phyloP scores from a whole-genome alignment of 2,329 filamentous ascomycete genomes.

The Penicillium sp. region DNA sequence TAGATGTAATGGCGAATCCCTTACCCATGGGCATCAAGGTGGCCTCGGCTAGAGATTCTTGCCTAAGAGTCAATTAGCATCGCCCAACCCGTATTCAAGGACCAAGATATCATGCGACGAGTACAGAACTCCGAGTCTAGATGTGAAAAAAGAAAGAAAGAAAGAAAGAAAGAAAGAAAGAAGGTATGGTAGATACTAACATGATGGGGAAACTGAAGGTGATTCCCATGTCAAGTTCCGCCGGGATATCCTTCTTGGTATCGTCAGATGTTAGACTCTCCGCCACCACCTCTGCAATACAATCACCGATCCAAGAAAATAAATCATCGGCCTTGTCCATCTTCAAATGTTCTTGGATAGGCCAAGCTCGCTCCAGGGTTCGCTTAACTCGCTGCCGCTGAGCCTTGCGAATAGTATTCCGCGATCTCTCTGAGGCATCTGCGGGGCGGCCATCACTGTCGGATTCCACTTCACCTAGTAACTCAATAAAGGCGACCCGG shows the following conservation, averaged over 20 bases:
- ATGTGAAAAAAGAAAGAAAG: neutral
- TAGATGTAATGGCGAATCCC: slow-evolving; percentile 60
- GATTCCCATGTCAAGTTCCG: slow-evolving; percentile 54
- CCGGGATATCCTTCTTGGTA: slow-evolving; percentile 43
- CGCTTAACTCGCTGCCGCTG: slow-evolving; percentile 51
- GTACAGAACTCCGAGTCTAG: too few relatives aligned
- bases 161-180: neutral
- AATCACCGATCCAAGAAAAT: slow-evolving; percentile 80
- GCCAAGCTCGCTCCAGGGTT: slow-evolving; percentile 57
- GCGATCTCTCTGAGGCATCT: slow-evolving; percentile 43
- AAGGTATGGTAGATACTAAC: slow-evolving; percentile 34
- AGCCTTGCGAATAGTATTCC: slow-evolving; percentile 50
- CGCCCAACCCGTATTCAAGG: neutral
- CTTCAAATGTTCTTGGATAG: slow-evolving; percentile 59
- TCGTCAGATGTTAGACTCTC: slow-evolving; percentile 51
- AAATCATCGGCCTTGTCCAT: slow-evolving; percentile 73
- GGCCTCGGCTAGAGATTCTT: slow-evolving; percentile 58
- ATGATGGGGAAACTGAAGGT: slow-evolving; percentile 57
- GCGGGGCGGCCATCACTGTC: slow-evolving; percentile 37
- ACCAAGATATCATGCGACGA: neutral
- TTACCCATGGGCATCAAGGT: slow-evolving; percentile 63
- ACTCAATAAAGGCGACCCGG: slow-evolving; percentile 60
- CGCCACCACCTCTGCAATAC: slow-evolving; percentile 73
- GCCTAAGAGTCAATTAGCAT: slow-evolving; percentile 39
- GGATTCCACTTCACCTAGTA: slow-evolving; percentile 49